Conservation (phyloP, 805 yeast genomes). For the Nakazawaea pomicola region DNA sequence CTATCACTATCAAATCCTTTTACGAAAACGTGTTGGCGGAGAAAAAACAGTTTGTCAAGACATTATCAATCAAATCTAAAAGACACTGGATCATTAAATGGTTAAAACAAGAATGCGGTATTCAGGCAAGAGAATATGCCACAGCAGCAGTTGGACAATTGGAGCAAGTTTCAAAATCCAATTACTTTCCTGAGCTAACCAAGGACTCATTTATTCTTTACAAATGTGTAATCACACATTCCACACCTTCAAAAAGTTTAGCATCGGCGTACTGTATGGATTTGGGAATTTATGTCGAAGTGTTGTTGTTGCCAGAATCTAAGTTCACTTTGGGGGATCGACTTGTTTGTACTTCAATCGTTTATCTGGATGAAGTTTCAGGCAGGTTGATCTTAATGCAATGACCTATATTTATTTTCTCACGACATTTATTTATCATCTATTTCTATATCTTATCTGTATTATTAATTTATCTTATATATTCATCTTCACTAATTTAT, state of each 20-base stretch:
- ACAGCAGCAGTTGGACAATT: conserved; percentile 22
- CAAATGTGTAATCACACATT: conserved; percentile 40
- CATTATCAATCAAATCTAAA: conserved; percentile 22
- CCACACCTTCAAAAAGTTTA: conserved; percentile 21
- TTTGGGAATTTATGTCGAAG: conserved; percentile 41
- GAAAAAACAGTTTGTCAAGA: background rate
- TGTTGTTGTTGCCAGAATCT: conserved; percentile 21
- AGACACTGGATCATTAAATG: conserved; percentile 25
- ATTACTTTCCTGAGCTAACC: conserved; percentile 14
- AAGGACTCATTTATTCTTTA: conserved; percentile 20
- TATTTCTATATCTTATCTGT: background rate
- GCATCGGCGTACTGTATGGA: conserved; percentile 45
- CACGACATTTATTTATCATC: background rate
- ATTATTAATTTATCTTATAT: background rate
- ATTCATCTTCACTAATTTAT: background rate
- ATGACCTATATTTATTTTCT: background rate
- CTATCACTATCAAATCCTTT: background rate
- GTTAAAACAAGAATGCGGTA: conserved; percentile 6
- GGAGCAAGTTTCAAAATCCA: conserved; percentile 16
- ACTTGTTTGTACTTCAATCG: conserved; percentile 38
- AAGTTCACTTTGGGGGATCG: conserved; percentile 37
- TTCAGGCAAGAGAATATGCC: conserved; percentile 14
- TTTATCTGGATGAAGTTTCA: conserved; percentile 34
- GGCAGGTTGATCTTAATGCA: conserved; percentile 34
- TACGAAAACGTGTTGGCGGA: conserved; percentile 6